Percentiles rank a stretch among this genome's conserved stretches.
Conservation (phyloP, 148 eudicot species). For the Spergularia marina region DNA sequence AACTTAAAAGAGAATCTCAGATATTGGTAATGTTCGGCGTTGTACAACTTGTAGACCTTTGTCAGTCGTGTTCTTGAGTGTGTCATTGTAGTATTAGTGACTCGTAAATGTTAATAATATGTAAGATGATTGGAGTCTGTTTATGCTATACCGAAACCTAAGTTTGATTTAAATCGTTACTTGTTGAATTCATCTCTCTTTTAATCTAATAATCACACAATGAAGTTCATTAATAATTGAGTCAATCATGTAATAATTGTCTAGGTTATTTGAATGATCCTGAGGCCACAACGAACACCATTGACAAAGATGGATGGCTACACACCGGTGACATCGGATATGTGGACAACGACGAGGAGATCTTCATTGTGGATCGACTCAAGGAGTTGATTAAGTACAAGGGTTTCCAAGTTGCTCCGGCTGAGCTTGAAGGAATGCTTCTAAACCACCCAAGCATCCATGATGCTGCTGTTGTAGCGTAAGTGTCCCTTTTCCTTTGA, state of each 20-base stretch:
- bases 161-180: too few relatives aligned
- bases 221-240: too few relatives aligned
- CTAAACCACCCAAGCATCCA: constrained; percentile 59
- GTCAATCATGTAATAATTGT: background rate
- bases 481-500: constrained; percentile 29
- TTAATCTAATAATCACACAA: too few relatives aligned
- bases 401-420: constrained; percentile 93
- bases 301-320: constrained; percentile 82
- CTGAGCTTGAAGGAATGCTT: constrained; percentile 85
- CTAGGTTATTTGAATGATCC: constrained; percentile 70
- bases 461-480: constrained; percentile 95
- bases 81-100: too few relatives aligned
- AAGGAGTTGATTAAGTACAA: constrained; percentile 88
- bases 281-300: constrained; percentile 62
- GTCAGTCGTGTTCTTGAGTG: too few relatives aligned
- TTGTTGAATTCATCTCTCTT: too few relatives aligned
- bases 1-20: too few relatives aligned
- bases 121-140: too few relatives aligned
- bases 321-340: constrained; percentile 88
- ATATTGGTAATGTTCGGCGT: too few relatives aligned
- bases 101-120: too few relatives aligned
- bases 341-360: constrained; percentile 73
- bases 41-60: too few relatives aligned
- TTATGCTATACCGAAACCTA: too few relatives aligned
- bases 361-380: constrained; percentile 79